Conservation (phyloP, 2,329 filamentous ascomycete species). For the Xylaria sp. region DNA sequence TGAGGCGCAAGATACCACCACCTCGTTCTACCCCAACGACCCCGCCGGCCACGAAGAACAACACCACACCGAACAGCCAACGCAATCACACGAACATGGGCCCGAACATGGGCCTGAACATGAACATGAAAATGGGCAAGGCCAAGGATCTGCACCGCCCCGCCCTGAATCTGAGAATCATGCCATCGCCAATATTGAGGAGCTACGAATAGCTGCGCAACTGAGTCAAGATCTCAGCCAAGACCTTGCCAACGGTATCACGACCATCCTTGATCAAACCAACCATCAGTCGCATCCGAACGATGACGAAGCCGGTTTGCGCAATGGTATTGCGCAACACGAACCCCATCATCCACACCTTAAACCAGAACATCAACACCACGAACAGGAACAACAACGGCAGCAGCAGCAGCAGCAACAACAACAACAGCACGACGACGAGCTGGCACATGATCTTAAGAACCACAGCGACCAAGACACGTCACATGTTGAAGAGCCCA, state of each 20-base stretch:
- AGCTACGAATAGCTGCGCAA: constrained; percentile 68
- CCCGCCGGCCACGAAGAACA: constrained; percentile 40
- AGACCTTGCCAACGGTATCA: constrained; percentile 62
- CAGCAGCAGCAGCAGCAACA: constrained; percentile 5
- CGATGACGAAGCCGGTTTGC: constrained; percentile 53
- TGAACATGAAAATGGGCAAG: constrained; percentile 38
- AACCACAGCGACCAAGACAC: constrained; percentile 32
- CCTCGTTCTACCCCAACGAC: constrained; percentile 54
- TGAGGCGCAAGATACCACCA: constrained; percentile 55
- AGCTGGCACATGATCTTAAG: constrained; percentile 11
- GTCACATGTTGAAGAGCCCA: constrained; percentile 23
- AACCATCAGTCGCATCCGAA: constrained; percentile 50
- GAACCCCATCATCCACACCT: constrained; percentile 42
- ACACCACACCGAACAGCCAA: constrained; percentile 41
- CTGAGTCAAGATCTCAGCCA: constrained; percentile 65
- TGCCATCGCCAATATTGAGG: constrained; percentile 59
- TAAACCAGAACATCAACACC: constrained; percentile 18
- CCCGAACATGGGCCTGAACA: constrained; percentile 43
- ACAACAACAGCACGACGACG: constrained; percentile 9
- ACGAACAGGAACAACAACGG: constrained; percentile 1
- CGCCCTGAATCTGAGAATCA: constrained; percentile 56
- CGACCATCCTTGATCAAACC: constrained; percentile 51
- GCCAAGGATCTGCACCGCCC: constrained; percentile 47
- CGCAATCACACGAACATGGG: constrained; percentile 40
- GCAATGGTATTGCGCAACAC: constrained; percentile 57